Percentiles rank a stretch among this genome's conserved stretches.
Evolutionary conservation across 2,329 filamentous ascomycete species (phyloP).

Genomic region (Neofusicoccum cordaticola): DNA sequence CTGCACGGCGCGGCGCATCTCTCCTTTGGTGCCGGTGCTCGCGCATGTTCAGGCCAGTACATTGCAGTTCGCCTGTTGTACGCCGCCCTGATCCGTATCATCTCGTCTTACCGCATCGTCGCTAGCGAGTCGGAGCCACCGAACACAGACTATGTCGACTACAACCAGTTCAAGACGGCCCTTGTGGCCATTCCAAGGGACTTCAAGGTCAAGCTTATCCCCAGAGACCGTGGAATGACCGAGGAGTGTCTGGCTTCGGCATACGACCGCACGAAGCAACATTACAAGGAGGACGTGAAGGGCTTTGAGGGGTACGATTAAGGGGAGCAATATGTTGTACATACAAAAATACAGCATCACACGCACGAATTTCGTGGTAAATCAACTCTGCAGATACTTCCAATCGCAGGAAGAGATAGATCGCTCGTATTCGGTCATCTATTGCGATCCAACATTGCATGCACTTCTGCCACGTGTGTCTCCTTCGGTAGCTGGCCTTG

Average conservation of each 20-base stretch:
- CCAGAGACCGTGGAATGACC: constrained; percentile 43
- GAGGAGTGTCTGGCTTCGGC: constrained; percentile 44
- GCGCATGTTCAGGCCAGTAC: constrained; percentile 52
- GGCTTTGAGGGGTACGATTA: constrained; percentile 14
- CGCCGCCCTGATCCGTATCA: constrained; percentile 48
- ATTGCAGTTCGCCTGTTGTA: constrained; percentile 53
- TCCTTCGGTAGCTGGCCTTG: too few species aligned
- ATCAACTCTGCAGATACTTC: too few species aligned
- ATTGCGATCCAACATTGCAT: too few species aligned
- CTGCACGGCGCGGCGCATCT: constrained; percentile 36
- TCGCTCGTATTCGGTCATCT: too few species aligned
- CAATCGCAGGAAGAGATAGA: too few species aligned
- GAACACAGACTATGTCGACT: constrained; percentile 62
- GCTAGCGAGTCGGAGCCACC: constrained; percentile 50
- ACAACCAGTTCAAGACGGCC: constrained; percentile 59
- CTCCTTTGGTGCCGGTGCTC: constrained; percentile 53
- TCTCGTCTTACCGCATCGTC: constrained; percentile 51
- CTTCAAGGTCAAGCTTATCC: constrained; percentile 57
- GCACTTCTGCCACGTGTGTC: too few species aligned
- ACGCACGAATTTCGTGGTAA: too few species aligned
- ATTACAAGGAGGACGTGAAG: constrained; percentile 43
- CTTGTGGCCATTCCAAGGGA: constrained; percentile 59
- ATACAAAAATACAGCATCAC: too few species aligned
- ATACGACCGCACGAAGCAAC: constrained; percentile 46
- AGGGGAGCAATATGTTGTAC: not conserved